Conservation (phyloP, 768 basidiomycete species). For the Amanita rubescens region DNA sequence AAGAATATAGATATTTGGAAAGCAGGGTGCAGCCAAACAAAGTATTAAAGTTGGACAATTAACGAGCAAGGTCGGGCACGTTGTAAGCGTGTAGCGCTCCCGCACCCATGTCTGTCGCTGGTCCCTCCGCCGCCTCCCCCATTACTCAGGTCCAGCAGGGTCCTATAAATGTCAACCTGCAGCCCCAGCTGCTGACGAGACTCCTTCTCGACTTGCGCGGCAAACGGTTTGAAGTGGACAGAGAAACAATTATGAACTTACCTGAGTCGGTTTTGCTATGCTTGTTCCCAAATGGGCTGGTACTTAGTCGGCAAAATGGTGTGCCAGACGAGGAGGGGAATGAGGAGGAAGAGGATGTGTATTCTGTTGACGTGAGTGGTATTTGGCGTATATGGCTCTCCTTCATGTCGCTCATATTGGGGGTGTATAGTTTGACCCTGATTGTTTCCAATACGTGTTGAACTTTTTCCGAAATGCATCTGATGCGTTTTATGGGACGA, state of each 20-base stretch:
- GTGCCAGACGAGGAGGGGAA: conserved; percentile 67
- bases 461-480: conserved; percentile 87
- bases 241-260: conserved; percentile 96
- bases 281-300: conserved; percentile 95
- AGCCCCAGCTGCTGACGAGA: conserved; percentile 83
- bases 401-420: neutral
- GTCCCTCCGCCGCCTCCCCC: conserved; percentile 35
- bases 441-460: conserved; percentile 92
- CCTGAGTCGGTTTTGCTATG: conserved; percentile 96
- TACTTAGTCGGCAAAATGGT: conserved; percentile 82
- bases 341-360: conserved; percentile 87
- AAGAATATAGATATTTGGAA: conserved; percentile 4
- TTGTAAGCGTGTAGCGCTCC: conserved; percentile 1
- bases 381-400: neutral
- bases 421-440: conserved; percentile 82
- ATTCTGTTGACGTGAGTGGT: conserved; percentile 86
- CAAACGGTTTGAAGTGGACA: conserved; percentile 85
- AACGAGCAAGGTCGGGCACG: conserved; percentile 2
- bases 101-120: conserved; percentile 28
- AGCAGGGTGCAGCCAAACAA: conserved; percentile 2
- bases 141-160: conserved; percentile 58
- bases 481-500: conserved; percentile 87
- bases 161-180: conserved; percentile 61
- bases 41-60: neutral
- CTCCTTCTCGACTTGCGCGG: conserved; percentile 91